Conservation (phyloP, 1,284 basidiomycete species). For the Sporisorium scitamineum region DNA sequence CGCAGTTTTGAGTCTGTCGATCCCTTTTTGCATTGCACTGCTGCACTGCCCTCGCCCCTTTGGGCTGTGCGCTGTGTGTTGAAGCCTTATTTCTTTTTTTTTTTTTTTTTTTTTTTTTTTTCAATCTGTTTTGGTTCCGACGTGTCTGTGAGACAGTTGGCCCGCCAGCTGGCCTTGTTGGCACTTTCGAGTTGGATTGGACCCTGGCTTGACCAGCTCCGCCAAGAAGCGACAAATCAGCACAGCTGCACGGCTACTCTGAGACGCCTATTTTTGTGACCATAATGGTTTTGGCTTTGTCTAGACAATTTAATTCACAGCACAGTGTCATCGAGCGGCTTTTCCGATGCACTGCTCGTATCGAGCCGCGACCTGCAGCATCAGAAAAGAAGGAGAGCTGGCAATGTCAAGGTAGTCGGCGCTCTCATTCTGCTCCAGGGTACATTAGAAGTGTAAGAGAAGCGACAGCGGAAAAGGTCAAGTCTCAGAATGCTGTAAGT, state of each 20-base stretch:
- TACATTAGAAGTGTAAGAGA: not conserved
- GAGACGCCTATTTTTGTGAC: not conserved
- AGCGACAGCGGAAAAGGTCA: not conserved
- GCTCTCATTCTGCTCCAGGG: too few relatives aligned
- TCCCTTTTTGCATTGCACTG: not conserved
- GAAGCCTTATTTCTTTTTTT: not conserved
- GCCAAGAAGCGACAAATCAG: too few relatives aligned
- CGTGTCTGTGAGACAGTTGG: not conserved
- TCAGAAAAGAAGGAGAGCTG: too few relatives aligned
- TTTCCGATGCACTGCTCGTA: not conserved
- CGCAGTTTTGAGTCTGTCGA: conserved; percentile 2
- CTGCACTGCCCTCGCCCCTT: not conserved
- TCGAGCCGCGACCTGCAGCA: too few relatives aligned
- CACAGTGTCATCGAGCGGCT: not conserved
- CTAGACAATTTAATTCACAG: too few relatives aligned
- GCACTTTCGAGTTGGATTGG: not conserved
- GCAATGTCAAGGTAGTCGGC: too few relatives aligned
- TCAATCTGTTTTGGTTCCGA: not conserved
- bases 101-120: not conserved
- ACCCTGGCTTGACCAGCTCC: not conserved
- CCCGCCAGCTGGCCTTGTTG: too few relatives aligned
- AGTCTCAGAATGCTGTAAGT: not conserved
- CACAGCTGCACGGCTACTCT: too few relatives aligned
- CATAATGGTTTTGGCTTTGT: not conserved
- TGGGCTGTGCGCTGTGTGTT: not conserved